Conservation (phyloP, 352 stramenopile genomes). For the Pythium grandisporangium region DNA sequence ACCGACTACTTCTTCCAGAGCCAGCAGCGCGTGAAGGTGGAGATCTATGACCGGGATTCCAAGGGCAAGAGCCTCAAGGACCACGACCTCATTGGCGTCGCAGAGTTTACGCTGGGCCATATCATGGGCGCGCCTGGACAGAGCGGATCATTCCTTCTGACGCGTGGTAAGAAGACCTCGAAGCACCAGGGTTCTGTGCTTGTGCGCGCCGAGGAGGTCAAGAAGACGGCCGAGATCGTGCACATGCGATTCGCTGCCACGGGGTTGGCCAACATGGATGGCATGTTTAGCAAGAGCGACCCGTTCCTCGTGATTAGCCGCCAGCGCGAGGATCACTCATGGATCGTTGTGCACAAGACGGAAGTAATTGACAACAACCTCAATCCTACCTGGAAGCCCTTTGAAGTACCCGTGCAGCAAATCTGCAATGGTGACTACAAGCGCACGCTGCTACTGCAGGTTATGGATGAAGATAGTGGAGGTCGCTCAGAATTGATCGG, state of each 20-base stretch:
- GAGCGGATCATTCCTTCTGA: slow-evolving; percentile 47
- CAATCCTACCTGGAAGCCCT: slow-evolving; percentile 53
- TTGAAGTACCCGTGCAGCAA: slow-evolving; percentile 50
- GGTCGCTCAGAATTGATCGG: slow-evolving; percentile 70
- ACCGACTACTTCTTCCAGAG: slow-evolving; percentile 81
- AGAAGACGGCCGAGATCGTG: slow-evolving; percentile 34
- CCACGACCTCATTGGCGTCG: slow-evolving; percentile 67
- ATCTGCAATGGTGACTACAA: slow-evolving; percentile 74
- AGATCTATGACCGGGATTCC: slow-evolving; percentile 84
- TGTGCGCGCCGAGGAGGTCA: slow-evolving; percentile 49
- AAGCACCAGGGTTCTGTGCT: slow-evolving; percentile 41
- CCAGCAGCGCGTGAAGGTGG: slow-evolving; percentile 78
- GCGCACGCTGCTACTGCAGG: slow-evolving; percentile 59
- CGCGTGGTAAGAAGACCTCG: slow-evolving; percentile 22
- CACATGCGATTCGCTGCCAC: slow-evolving; percentile 35
- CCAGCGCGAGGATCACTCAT: slow-evolving; percentile 41
- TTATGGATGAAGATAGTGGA: slow-evolving; percentile 71
- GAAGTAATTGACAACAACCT: slow-evolving; percentile 68
- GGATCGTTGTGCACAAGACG: slow-evolving; percentile 49
- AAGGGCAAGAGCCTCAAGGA: slow-evolving; percentile 43
- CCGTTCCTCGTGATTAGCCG: slow-evolving; percentile 50
- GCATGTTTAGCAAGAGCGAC: slow-evolving; percentile 57
- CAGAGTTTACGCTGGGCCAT: slow-evolving; percentile 70
- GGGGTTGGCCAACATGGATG: slow-evolving; percentile 51
- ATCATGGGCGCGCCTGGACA: slow-evolving; percentile 68